phyloP scores from a whole-genome alignment of 768 basidiomycete genomes.

The Phallus indusiatus region DNA sequence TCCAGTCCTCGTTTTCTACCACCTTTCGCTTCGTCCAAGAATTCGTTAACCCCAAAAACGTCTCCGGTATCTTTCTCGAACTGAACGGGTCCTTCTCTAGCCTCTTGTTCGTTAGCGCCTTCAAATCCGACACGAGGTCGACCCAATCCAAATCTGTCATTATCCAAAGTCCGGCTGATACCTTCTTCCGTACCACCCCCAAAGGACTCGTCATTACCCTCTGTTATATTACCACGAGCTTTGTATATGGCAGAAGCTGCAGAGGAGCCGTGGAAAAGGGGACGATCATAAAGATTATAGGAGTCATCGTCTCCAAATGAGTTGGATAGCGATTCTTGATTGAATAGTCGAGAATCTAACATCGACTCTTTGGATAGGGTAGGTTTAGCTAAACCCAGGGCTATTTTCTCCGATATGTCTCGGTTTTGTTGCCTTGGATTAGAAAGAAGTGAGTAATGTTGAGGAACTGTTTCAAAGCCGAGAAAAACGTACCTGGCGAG shows the following conservation, averaged over 20 bases:
- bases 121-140: constrained; percentile 81
- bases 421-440: constrained; percentile 73
- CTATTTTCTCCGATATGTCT: constrained; percentile 98
- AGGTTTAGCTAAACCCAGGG: constrained; percentile 94
- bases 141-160: constrained; percentile 90
- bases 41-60: constrained; percentile 94
- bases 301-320: constrained; percentile 86
- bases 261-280: constrained; percentile 91
- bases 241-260: constrained; percentile 99
- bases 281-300: constrained; percentile 92
- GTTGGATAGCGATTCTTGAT: constrained; percentile 78
- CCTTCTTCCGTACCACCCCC: constrained; percentile 96
- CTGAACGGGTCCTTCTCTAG: constrained; percentile 89
- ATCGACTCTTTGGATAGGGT: constrained; percentile 94
- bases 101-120: constrained; percentile 78
- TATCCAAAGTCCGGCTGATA: constrained; percentile 79
- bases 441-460: not conserved
- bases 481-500: constrained; percentile 51
- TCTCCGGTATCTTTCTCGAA: constrained; percentile 98
- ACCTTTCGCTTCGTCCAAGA: constrained; percentile 93
- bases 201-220: constrained; percentile 85
- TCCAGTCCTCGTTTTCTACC: constrained; percentile 88
- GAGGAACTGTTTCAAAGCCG: not conserved
- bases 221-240: constrained; percentile 75
- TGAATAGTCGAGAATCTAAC: constrained; percentile 95